Percentiles rank a stretch among this genome's conserved stretches.
Conservation (phyloP, 495 filamentous ascomycete genomes). For the Thermothielavioides terrestris region DNA sequence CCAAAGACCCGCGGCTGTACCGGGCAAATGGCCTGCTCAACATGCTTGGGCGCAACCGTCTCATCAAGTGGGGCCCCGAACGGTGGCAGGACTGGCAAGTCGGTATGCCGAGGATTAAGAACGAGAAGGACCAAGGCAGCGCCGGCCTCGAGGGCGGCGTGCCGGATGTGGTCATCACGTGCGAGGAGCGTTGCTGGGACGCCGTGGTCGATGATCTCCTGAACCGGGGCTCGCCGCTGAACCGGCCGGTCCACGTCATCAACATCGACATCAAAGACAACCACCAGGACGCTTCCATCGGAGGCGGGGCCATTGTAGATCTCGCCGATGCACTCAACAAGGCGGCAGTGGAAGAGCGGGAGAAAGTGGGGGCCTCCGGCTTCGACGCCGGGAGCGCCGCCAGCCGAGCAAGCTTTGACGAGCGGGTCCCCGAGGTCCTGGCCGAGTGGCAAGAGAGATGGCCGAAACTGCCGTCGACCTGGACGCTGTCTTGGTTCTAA, state of each 20-base stretch:
- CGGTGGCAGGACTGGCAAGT: slow-evolving; percentile 97
- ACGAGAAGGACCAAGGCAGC: slow-evolving; percentile 55
- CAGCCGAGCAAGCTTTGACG: slow-evolving; percentile 74
- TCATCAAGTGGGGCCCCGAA: slow-evolving; percentile 90
- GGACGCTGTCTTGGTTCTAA: slow-evolving; percentile 95
- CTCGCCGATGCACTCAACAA: slow-evolving; percentile 78
- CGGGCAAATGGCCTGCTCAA: slow-evolving; percentile 84
- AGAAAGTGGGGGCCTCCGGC: slow-evolving; percentile 47
- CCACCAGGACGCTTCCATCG: slow-evolving; percentile 88
- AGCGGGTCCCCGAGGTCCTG: slow-evolving; percentile 84
- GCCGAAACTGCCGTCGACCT: slow-evolving; percentile 81
- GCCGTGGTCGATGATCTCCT: slow-evolving; percentile 92
- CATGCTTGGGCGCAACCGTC: slow-evolving; percentile 89
- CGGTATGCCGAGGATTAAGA: slow-evolving; percentile 66
- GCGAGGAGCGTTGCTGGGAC: slow-evolving; percentile 98
- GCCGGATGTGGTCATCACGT: slow-evolving; percentile 93
- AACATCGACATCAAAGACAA: slow-evolving; percentile 99
- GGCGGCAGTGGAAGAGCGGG: slow-evolving; percentile 70
- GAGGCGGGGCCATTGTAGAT: slow-evolving; percentile 86
- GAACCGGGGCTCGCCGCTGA: slow-evolving; percentile 70
- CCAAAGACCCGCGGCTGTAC: slow-evolving; percentile 84
- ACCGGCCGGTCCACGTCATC: slow-evolving; percentile 90
- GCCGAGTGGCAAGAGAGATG: slow-evolving; percentile 95
- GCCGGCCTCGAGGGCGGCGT: slow-evolving; percentile 81
- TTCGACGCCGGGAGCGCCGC: slow-evolving; percentile 63